Evolutionary conservation across 2,329 filamentous ascomycete species (phyloP).

Genomic region (Phaeomoniella chlamydospora): DNA sequence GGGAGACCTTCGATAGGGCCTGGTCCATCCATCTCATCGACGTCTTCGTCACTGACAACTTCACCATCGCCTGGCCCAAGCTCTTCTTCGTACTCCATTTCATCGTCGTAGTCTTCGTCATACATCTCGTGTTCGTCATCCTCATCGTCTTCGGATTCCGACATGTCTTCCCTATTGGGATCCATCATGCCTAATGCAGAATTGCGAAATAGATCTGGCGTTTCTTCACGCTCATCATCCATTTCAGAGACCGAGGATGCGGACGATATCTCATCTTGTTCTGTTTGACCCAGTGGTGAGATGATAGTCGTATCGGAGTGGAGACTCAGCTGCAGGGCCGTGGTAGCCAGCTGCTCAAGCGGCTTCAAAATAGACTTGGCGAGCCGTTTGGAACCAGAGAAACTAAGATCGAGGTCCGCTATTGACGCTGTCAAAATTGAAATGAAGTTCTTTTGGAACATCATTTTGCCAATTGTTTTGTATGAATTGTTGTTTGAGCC

Average conservation of each 20-base stretch:
- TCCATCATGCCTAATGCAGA: slow-evolving; percentile 93
- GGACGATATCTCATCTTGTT: slow-evolving; percentile 78
- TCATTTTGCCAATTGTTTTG: slow-evolving; percentile 75
- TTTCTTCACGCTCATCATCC: slow-evolving; percentile 79
- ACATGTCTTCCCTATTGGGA: slow-evolving; percentile 64
- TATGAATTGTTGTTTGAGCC: slow-evolving; percentile 40
- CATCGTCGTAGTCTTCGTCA: slow-evolving; percentile 75
- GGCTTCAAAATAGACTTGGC: slow-evolving; percentile 94
- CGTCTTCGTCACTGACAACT: slow-evolving; percentile 77
- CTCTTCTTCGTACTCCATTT: slow-evolving; percentile 87
- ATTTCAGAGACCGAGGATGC: slow-evolving; percentile 80
- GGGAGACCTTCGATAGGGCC: slow-evolving; percentile 53
- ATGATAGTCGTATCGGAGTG: slow-evolving; percentile 49
- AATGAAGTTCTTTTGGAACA: slow-evolving; percentile 97
- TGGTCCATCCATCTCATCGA: slow-evolving; percentile 68
- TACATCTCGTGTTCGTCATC: slow-evolving; percentile 81
- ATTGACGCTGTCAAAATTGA: slow-evolving; percentile 79
- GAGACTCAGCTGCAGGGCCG: slow-evolving; percentile 73
- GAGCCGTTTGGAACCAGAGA: slow-evolving; percentile 79
- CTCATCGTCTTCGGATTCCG: slow-evolving; percentile 50
- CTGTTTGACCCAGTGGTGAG: slow-evolving; percentile 49
- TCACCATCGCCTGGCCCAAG: slow-evolving; percentile 58
- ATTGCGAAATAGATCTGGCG: slow-evolving; percentile 91
- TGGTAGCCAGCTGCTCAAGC: slow-evolving; percentile 72
- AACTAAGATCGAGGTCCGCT: slow-evolving; percentile 89